phyloP scores from a whole-genome alignment of 352 stramenopile species.

The Pythium brachiatum region DNA sequence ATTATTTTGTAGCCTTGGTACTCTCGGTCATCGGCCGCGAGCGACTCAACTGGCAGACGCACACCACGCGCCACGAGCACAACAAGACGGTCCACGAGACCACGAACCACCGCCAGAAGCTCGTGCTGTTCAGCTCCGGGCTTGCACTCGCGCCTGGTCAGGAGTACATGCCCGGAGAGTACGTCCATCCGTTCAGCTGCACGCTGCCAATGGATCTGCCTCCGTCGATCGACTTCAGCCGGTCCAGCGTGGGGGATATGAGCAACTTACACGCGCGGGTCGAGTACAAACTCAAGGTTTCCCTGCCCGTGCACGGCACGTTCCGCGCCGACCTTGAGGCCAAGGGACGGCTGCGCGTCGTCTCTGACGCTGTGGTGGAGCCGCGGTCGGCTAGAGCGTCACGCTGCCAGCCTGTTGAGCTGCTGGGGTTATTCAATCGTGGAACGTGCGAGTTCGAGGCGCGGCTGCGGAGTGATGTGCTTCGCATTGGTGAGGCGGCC shows the following conservation, averaged over 20 bases:
- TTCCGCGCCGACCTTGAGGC: conserved; percentile 14
- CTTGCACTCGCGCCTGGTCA: conserved; percentile 4
- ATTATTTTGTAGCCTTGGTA: conserved; percentile 4
- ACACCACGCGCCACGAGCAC: not conserved
- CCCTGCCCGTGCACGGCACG: conserved; percentile 6
- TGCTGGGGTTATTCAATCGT: conserved; percentile 10
- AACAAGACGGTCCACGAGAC: conserved; percentile 6
- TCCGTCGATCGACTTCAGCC: conserved; percentile 10
- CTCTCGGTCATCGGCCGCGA: conserved; percentile 16
- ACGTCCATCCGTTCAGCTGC: conserved; percentile 16
- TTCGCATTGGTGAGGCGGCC: conserved; percentile 13
- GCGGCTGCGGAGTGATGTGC: conserved; percentile 14
- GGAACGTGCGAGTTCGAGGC: conserved; percentile 15
- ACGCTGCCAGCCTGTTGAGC: conserved; percentile 6
- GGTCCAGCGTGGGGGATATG: conserved; percentile 12
- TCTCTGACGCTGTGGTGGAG: not conserved
- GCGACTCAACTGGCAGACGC: conserved; percentile 18
- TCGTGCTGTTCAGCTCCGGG: conserved; percentile 13
- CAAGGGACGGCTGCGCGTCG: conserved; percentile 6
- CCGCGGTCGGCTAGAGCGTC: conserved; percentile 4
- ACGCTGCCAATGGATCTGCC: conserved; percentile 11
- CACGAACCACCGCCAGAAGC: conserved; percentile 16
- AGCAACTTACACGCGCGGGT: conserved; percentile 12
- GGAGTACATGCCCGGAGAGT: conserved; percentile 13
- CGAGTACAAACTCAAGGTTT: conserved; percentile 18